Percentiles rank a stretch among this genome's conserved stretches.
phyloP scores from a whole-genome alignment of 2,329 filamentous ascomycete genomes.

The Hymenoscyphus scutula region DNA sequence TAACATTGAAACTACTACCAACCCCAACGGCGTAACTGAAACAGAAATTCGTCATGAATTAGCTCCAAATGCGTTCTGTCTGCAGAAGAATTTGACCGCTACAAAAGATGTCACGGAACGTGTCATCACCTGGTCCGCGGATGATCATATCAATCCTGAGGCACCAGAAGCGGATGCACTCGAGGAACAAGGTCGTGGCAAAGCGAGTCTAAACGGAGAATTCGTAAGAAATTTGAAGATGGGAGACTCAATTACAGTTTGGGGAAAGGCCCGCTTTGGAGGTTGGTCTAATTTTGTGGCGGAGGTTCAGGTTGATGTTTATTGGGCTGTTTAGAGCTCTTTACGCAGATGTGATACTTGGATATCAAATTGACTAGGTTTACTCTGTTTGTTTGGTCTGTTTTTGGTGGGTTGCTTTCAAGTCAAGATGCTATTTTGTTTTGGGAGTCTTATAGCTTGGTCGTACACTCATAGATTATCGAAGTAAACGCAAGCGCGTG shows the following conservation, averaged over 20 bases:
- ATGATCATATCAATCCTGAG: conserved; percentile 47
- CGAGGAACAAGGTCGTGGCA: conserved; percentile 47
- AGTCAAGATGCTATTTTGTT: too few relatives aligned
- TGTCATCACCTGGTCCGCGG: conserved; percentile 52
- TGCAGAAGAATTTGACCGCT: conserved; percentile 48
- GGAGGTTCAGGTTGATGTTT: conserved; percentile 53
- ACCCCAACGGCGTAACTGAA: conserved; percentile 11
- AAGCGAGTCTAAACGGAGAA: conserved; percentile 49
- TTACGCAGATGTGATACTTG: not conserved
- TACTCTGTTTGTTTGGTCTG: not conserved
- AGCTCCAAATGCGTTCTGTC: conserved; percentile 25
- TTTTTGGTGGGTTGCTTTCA: not conserved
- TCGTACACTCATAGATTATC: too few relatives aligned
- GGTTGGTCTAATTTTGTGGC: conserved; percentile 54
- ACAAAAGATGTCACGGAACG: conserved; percentile 43
- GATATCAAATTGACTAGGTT: not conserved
- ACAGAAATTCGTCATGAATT: not conserved
- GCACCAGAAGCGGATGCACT: conserved; percentile 40
- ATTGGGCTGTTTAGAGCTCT: conserved; percentile 48
- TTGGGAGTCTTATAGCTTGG: too few relatives aligned
- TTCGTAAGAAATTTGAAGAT: conserved; percentile 55
- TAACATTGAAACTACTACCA: conserved; percentile 12
- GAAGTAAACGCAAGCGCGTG: too few relatives aligned
- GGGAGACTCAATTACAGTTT: conserved; percentile 62
- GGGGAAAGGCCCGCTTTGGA: conserved; percentile 56